Base-by-base conservation (phyloP, 2,329 filamentous ascomycete species). In the Curvularia hawaiiensis region DNA sequence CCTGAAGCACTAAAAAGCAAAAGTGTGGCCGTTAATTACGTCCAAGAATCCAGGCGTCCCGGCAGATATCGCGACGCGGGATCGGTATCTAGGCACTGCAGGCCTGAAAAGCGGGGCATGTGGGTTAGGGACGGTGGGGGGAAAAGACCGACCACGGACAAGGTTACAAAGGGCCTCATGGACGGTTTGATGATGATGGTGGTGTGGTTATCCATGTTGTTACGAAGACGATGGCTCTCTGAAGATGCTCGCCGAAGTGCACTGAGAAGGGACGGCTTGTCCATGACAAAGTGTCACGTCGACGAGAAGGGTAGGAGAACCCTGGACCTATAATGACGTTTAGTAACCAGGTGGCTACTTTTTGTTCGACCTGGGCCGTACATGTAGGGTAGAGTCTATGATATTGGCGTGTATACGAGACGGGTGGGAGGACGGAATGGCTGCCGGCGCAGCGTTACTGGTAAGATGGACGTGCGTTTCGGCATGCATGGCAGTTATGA, bases 401-500 rank as follows among this genome's bases (percentile, higher is more conserved):
- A 43, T 43, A 20, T 30, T 46, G 16, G 28, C 44, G 20, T 30
- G 18, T 30, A 47, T 30, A 31, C 22, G 44, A 47, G 44, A 47
- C 44, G 18, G 10, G n/a, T 47, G 12, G 18, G 7, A 31, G 10
- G 28, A 26, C n/a, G 28, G 44, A 28, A 47, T 47, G 18, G 18
- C 28, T 47, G 9, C 18, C 44, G 18, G 20, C 31, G 16, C 44
- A 47, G 18, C 30, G 12, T 31, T 10, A 22, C 16, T 28, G 24
- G 48, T 28, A 40, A 7, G 26, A 6, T 48, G 20, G 16, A 22
- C 35, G 22, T 40, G 20, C 2, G 44, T 56, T 35, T 26, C 57
- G 56, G 41, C 52, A 20, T 30, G 54, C 11, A 47, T 58, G 10
- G 26, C 28, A 9, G 50, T 63, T 20, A 67, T 11, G 52, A 64